Conservation (phyloP, 2,329 filamentous ascomycete species). For the Penicillium sp. region DNA sequence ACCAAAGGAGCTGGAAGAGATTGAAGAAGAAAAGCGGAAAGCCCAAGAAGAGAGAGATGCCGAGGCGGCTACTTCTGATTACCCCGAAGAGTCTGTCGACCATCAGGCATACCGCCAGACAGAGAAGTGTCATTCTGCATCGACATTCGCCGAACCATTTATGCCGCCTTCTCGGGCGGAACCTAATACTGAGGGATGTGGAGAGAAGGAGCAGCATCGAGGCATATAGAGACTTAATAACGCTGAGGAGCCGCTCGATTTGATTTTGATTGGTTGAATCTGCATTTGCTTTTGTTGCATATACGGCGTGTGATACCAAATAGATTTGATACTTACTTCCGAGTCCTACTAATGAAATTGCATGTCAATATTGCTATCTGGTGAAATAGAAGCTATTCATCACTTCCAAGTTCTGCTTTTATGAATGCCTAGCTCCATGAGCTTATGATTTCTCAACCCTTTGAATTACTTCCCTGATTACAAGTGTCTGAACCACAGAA, state of each 20-base stretch:
- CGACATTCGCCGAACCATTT: slow-evolving; percentile 12
- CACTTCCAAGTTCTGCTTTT: not conserved
- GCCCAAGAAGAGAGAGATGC: slow-evolving; percentile 19
- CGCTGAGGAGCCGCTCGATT: not conserved
- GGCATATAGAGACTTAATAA: not conserved
- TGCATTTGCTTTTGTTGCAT: slow-evolving; percentile 6
- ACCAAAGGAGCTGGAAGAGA: slow-evolving; percentile 26
- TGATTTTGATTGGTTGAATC: not conserved
- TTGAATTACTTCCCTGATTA: not conserved
- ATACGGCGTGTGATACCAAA: slow-evolving; percentile 10
- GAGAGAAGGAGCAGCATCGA: slow-evolving; percentile 1
- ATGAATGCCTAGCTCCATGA: not conserved
- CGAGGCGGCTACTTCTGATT: slow-evolving; percentile 10
- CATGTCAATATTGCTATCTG: not conserved
- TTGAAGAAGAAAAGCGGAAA: slow-evolving; percentile 24
- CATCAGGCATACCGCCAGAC: not conserved
- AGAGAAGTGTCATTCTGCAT: slow-evolving; percentile 12
- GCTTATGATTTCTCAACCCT: not conserved
- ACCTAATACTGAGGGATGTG: not conserved
- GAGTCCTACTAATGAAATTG: not conserved
- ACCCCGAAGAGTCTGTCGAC: not conserved
- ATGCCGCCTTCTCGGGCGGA: slow-evolving; percentile 11
- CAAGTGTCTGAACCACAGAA: not conserved
- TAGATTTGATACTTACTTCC: not conserved
- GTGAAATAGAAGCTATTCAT: not conserved